Percentiles rank a stretch among this genome's conserved stretches.
phyloP scores from a whole-genome alignment of 2,329 filamentous ascomycete species.

The Aspergillus fumigatiaffinis region DNA sequence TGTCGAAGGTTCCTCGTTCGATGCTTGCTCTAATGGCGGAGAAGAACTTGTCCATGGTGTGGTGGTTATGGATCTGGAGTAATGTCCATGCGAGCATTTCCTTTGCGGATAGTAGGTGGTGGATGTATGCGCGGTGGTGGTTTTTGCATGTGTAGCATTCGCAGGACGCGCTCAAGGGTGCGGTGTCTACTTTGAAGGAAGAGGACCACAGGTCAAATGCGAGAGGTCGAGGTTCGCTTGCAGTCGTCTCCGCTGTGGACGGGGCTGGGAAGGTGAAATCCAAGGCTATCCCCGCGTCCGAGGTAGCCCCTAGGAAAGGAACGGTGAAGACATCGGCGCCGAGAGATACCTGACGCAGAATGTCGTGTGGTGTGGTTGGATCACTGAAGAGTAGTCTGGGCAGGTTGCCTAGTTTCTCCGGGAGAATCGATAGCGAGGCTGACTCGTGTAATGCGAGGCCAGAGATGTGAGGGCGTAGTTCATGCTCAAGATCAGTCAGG shows the following conservation, averaged over 20 bases:
- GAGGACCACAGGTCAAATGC: constrained; percentile 75
- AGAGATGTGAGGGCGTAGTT: constrained; percentile 55
- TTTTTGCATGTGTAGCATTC: constrained; percentile 76
- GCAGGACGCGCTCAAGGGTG: constrained; percentile 62
- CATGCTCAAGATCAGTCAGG: constrained; percentile 66
- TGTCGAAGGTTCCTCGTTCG: constrained; percentile 49
- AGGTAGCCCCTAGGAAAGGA: constrained; percentile 68
- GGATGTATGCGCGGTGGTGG: constrained; percentile 82
- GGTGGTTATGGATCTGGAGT: constrained; percentile 87
- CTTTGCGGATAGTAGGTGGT: constrained; percentile 81
- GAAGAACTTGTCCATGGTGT: constrained; percentile 70
- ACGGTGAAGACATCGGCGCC: constrained; percentile 78
- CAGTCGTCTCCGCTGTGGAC: neutral
- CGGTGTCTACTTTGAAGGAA: constrained; percentile 57
- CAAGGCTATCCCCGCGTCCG: constrained; percentile 81
- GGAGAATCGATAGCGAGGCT: constrained; percentile 64
- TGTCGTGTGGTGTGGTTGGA: constrained; percentile 66
- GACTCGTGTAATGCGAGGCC: constrained; percentile 76
- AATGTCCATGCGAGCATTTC: constrained; percentile 97
- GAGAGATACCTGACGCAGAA: constrained; percentile 69
- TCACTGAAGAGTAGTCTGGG: constrained; percentile 72
- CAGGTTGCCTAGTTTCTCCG: constrained; percentile 56
- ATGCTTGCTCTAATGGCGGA: constrained; percentile 64
- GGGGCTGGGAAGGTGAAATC: constrained; percentile 67
- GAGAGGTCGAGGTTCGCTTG: constrained; percentile 45